A percentile compares a stretch with the other conserved stretches of the same genome.
Conservation (phyloP, 2,329 filamentous ascomycete genomes). For the Calonectria montana region DNA sequence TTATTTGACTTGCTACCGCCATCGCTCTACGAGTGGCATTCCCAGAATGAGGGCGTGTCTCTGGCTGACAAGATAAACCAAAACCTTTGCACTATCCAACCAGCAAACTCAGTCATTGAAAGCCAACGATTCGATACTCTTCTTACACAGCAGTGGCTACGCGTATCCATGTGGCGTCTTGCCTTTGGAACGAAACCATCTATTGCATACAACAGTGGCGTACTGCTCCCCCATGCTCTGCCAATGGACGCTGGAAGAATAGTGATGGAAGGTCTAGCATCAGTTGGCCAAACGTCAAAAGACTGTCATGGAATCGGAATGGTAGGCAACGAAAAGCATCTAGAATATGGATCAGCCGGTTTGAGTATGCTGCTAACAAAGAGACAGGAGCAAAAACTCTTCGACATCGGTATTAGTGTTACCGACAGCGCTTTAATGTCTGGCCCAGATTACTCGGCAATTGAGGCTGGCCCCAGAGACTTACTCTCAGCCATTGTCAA, state of each 20-base stretch:
- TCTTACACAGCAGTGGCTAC: slow-evolving; percentile 48
- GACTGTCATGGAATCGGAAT: slow-evolving; percentile 48
- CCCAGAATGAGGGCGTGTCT: slow-evolving; percentile 33
- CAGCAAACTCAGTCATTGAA: slow-evolving; percentile 43
- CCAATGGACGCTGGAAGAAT: slow-evolving; percentile 47
- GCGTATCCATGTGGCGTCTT: slow-evolving; percentile 47
- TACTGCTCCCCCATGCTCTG: slow-evolving; percentile 33
- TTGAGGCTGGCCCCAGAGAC: slow-evolving; percentile 44
- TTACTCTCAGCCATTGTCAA: slow-evolving; percentile 42
- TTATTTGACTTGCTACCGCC: slow-evolving; percentile 45
- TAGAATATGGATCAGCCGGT: not conserved
- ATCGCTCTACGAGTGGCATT: slow-evolving; percentile 47
- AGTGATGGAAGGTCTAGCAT: slow-evolving; percentile 41
- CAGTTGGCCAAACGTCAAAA: slow-evolving; percentile 42
- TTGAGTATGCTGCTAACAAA: slow-evolving; percentile 25
- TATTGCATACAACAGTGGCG: slow-evolving; percentile 29
- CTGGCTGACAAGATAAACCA: slow-evolving; percentile 42
- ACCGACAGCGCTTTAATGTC: slow-evolving; percentile 42
- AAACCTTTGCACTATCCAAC: slow-evolving; percentile 41
- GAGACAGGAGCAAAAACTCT: slow-evolving; percentile 47
- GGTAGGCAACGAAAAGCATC: slow-evolving; percentile 30
- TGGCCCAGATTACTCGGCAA: slow-evolving; percentile 30
- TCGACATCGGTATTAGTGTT: slow-evolving; percentile 46
- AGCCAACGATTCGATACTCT: slow-evolving; percentile 49
- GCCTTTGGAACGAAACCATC: slow-evolving; percentile 42